Conservation (phyloP, 352 stramenopile genomes). For the Elongisporangium prolatum region DNA sequence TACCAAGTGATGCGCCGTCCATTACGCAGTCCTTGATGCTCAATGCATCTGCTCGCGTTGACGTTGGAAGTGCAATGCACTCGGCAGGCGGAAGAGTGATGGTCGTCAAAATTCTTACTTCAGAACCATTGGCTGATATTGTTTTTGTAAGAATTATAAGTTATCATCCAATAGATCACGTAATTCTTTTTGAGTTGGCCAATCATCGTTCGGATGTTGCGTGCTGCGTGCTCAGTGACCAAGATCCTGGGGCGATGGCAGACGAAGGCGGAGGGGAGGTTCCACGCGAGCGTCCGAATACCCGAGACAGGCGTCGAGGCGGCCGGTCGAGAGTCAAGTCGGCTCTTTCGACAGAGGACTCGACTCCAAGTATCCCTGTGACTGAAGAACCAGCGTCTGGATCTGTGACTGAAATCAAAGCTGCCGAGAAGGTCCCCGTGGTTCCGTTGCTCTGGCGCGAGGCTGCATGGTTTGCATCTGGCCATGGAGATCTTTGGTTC, state of each 20-base stretch:
- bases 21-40: not conserved
- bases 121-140: not conserved
- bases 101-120: not conserved
- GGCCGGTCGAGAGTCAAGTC: not conserved
- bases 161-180: not conserved
- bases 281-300: not conserved
- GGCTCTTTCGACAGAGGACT: not conserved
- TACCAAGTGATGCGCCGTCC: not conserved
- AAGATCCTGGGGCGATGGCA: not conserved
- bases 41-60: not conserved
- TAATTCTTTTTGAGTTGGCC: not conserved
- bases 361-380: not conserved
- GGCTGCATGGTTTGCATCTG: slow-evolving; percentile 38
- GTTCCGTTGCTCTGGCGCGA: slow-evolving; percentile 25
- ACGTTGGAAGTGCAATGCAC: not conserved
- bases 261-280: not conserved
- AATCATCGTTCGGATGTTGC: not conserved
- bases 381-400: not conserved
- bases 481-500: slow-evolving; percentile 36
- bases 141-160: not conserved
- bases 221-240: not conserved
- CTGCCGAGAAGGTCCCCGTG: not conserved
- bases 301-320: not conserved
- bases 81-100: not conserved
- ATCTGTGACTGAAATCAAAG: not conserved